A percentile compares a stretch with the other conserved stretches of the same genome.
These are phyloP conservation scores for Xerocomus brunneocitrinus DNA, from an alignment of 768 basidiomycete genomes.

Conservation along the genomic window DNA sequence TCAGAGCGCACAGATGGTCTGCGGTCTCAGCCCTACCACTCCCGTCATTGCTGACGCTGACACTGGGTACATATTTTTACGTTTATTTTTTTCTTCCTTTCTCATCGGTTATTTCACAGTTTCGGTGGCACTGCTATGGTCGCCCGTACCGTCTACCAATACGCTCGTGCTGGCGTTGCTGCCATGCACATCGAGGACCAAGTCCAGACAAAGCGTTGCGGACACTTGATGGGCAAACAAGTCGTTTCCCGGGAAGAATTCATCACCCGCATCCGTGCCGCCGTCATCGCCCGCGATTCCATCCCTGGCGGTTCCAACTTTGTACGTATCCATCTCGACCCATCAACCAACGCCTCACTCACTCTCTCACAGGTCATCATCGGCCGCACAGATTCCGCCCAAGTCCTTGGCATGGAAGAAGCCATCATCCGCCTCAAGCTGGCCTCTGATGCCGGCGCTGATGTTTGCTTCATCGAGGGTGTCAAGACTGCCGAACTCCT, in stretches of 20 bases:
- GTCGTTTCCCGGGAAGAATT: slow-evolving; percentile 78
- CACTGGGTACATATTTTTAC: slow-evolving; percentile 48
- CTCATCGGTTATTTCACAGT: slow-evolving; percentile 17
- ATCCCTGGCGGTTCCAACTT: slow-evolving; percentile 75
- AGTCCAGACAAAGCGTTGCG: slow-evolving; percentile 76
- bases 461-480: slow-evolving; percentile 80
- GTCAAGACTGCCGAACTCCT: slow-evolving; percentile 66
- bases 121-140: slow-evolving; percentile 76
- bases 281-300: slow-evolving; percentile 70
- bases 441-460: slow-evolving; percentile 69
- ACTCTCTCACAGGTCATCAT: slow-evolving; percentile 51
- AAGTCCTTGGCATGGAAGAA: slow-evolving; percentile 77
- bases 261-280: slow-evolving; percentile 68
- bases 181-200: slow-evolving; percentile 80
- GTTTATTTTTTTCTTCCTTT: slow-evolving; percentile 1
- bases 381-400: slow-evolving; percentile 74
- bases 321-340: slow-evolving; percentile 33
- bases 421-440: slow-evolving; percentile 61
- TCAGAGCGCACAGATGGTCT: slow-evolving; percentile 66
- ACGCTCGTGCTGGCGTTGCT: slow-evolving; percentile 64
- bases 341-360: background rate
- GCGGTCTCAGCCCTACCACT: slow-evolving; percentile 54
- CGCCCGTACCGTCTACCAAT: slow-evolving; percentile 70
- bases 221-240: slow-evolving; percentile 77
- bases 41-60: slow-evolving; percentile 81